Evolutionary conservation across 2,329 filamentous ascomycete genomes (phyloP).

Genomic region (Elsinoe batatas): DNA sequence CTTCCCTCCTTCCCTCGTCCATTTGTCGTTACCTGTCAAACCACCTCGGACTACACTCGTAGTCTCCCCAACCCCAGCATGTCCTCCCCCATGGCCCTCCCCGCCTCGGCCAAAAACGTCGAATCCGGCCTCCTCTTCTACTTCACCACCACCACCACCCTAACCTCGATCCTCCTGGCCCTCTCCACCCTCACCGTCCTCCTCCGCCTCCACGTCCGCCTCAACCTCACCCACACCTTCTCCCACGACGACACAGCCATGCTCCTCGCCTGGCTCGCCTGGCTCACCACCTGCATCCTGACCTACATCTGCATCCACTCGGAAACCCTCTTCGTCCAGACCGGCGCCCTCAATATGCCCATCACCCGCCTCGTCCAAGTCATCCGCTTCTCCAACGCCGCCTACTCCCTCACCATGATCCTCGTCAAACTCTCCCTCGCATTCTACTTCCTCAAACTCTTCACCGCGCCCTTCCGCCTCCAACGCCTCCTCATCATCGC

Average conservation of each 20-base stretch:
- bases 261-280: constrained; percentile 24
- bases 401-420: constrained; percentile 35
- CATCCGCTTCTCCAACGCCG: constrained; percentile 32
- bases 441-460: constrained; percentile 32
- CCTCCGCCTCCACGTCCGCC: constrained; percentile 27
- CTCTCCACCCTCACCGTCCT: constrained; percentile 26
- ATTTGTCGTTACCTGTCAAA: constrained; percentile 6
- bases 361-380: constrained; percentile 42
- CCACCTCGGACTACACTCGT: neutral
- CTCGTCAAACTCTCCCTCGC: constrained; percentile 34
- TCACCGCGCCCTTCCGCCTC: constrained; percentile 23
- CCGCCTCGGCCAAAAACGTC: constrained; percentile 1
- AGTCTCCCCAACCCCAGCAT: neutral
- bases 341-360: constrained; percentile 37
- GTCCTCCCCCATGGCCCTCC: constrained; percentile 13
- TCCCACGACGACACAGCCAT: constrained; percentile 30
- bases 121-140: constrained; percentile 7
- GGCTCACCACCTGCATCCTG: constrained; percentile 19
- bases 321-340: constrained; percentile 29
- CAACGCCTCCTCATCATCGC: constrained; percentile 37
- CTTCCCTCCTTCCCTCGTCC: neutral
- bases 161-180: constrained; percentile 20
- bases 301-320: constrained; percentile 20
- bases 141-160: neutral
- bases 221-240: constrained; percentile 23